Evolutionary conservation across 805 yeast species (phyloP).

Genomic region (Saccharomycopsis javanensis): DNA sequence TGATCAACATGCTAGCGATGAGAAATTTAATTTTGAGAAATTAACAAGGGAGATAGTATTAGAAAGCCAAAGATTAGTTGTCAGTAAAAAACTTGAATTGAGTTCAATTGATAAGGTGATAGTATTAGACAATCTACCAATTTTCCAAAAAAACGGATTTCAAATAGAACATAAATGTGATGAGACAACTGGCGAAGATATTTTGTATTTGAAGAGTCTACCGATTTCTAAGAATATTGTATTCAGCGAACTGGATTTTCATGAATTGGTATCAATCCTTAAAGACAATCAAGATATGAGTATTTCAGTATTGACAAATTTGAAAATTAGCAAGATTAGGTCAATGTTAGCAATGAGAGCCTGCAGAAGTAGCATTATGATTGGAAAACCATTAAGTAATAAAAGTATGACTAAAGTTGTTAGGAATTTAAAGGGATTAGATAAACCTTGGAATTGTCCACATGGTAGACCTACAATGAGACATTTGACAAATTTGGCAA

Average conservation of each 20-base stretch:
- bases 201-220: conserved; percentile 43
- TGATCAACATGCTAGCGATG: conserved; percentile 98
- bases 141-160: conserved; percentile 74
- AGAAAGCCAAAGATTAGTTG: conserved; percentile 61
- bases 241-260: conserved; percentile 50
- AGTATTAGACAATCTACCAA: conserved; percentile 47
- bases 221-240: conserved; percentile 66
- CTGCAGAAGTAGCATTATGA: conserved; percentile 88
- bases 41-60: conserved; percentile 47
- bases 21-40: conserved; percentile 80
- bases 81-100: conserved; percentile 47
- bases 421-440: conserved; percentile 53
- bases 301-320: conserved; percentile 20
- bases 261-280: conserved; percentile 64
- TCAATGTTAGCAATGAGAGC: conserved; percentile 91
- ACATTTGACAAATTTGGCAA: conserved; percentile 58
- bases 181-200: not conserved
- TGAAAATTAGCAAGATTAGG: conserved; percentile 69
- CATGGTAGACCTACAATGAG: conserved; percentile 98
- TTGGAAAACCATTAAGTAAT: conserved; percentile 59
- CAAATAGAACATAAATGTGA: conserved; percentile 18
- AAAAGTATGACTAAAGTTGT: conserved; percentile 64
- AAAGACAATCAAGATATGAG: conserved; percentile 40
- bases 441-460: conserved; percentile 94
- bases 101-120: conserved; percentile 71